These are phyloP conservation scores for Poteriospumella lacustris DNA, from an alignment of 108 stramenopile genomes.

Conservation along the genomic window DNA sequence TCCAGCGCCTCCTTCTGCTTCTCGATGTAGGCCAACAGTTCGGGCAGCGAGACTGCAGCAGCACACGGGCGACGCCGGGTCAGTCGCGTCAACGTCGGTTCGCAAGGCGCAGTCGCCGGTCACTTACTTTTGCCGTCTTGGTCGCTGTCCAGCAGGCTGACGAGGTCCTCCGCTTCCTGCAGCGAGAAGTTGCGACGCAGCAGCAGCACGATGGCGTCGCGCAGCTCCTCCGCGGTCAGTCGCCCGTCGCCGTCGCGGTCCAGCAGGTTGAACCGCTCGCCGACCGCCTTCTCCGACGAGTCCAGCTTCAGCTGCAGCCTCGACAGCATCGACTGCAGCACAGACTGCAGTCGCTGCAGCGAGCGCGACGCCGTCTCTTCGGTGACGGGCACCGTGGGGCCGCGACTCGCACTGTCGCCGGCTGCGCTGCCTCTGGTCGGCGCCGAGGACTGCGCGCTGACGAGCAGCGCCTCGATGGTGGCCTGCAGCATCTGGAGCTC, in stretches of 20 bases:
- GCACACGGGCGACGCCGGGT: no score
- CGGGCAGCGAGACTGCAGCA: constrained; percentile 7
- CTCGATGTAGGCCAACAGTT: constrained; percentile 7
- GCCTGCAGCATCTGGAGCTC: constrained; percentile 27
- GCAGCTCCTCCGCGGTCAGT: constrained; percentile 73
- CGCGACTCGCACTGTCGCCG: neutral
- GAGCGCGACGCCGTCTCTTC: neutral
- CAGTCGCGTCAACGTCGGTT: no score
- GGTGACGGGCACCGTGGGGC: neutral
- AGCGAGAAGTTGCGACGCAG: constrained; percentile 48
- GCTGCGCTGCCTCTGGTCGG: neutral
- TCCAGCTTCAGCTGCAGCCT: constrained; percentile 81
- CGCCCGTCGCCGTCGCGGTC: constrained; percentile 91
- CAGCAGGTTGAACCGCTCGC: constrained; percentile 88
- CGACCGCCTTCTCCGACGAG: constrained; percentile 77
- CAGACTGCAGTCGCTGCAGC: constrained; percentile 57
- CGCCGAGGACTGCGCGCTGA: neutral
- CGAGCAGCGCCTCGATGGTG: neutral
- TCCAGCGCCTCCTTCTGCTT: neutral
- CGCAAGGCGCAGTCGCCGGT: no score
- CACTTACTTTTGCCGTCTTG: constrained; percentile 29
- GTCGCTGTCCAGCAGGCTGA: constrained; percentile 7
- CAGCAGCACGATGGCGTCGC: constrained; percentile 63
- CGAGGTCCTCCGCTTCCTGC: constrained; percentile 13
- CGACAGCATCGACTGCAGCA: constrained; percentile 80